Percentiles rank a stretch among this genome's conserved stretches.
These are phyloP conservation scores for Achaetomium macrosporum DNA, from an alignment of 2,329 filamentous ascomycete genomes.

Conservation along the genomic window DNA sequence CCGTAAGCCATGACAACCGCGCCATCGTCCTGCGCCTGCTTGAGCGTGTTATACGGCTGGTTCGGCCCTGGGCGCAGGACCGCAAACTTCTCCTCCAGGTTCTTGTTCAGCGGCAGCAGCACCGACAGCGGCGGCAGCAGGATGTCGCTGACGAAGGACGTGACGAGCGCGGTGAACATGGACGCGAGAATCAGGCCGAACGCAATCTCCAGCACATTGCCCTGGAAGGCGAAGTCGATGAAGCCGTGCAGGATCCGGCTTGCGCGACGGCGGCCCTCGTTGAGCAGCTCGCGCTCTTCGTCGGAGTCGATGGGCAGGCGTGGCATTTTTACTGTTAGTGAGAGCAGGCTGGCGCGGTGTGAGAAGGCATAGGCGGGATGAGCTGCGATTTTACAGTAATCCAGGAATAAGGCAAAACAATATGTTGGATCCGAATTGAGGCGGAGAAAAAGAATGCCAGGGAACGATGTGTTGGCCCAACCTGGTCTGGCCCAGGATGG, in stretches of 20 bases:
- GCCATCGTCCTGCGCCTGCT: slow-evolving; percentile 63
- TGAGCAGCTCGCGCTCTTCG: slow-evolving; percentile 41
- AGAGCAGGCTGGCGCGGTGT: too few species aligned
- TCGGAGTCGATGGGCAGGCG: slow-evolving; percentile 28
- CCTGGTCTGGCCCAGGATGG: too few species aligned
- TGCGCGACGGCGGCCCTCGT: slow-evolving; percentile 42
- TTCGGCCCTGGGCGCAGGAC: slow-evolving; percentile 54
- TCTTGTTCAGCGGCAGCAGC: slow-evolving; percentile 62
- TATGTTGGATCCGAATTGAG: too few species aligned
- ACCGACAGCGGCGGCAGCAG: slow-evolving; percentile 64
- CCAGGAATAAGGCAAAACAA: too few species aligned
- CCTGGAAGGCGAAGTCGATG: slow-evolving; percentile 65
- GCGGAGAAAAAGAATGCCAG: too few species aligned
- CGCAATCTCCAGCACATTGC: slow-evolving; percentile 70
- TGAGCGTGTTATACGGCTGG: slow-evolving; percentile 62
- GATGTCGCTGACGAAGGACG: slow-evolving; percentile 65
- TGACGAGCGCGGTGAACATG: slow-evolving; percentile 65
- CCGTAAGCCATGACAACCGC: slow-evolving; percentile 69
- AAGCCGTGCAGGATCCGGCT: slow-evolving; percentile 56
- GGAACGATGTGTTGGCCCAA: too few species aligned
- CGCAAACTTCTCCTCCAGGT: slow-evolving; percentile 69
- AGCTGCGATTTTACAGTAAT: too few species aligned
- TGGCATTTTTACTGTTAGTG: slow-evolving; percentile 15
- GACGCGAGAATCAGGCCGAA: slow-evolving; percentile 68
- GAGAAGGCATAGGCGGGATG: too few species aligned